phyloP scores from a whole-genome alignment of 768 basidiomycete genomes.

The Crucibulum laeve region DNA sequence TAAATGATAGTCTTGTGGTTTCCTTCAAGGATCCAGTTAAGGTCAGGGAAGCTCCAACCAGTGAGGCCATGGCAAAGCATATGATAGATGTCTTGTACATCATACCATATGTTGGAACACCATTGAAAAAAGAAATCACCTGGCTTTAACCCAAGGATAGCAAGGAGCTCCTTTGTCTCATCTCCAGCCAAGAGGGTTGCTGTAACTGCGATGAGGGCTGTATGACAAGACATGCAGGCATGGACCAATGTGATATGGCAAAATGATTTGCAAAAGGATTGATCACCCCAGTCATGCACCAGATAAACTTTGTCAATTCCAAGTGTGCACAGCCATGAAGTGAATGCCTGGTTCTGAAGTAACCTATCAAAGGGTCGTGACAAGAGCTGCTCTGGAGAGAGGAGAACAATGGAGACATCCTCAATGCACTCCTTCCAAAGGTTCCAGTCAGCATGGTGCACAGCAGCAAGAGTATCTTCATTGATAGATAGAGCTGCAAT shows the following conservation, averaged over 20 bases:
- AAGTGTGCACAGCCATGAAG: not conserved
- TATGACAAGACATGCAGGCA: not conserved
- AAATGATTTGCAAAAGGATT: not conserved
- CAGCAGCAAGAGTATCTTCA: slow-evolving; percentile 5
- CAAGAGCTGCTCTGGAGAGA: slow-evolving; percentile 6
- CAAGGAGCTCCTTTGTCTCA: not conserved
- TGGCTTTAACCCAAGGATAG: not conserved
- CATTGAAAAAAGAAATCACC: not conserved
- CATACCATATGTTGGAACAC: not conserved
- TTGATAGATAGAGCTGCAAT: slow-evolving; percentile 6
- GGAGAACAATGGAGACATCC: slow-evolving; percentile 4
- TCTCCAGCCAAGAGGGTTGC: not conserved
- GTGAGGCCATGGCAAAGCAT: not conserved
- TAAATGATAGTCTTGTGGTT: not conserved
- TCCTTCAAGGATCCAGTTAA: not conserved
- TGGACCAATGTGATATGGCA: not conserved
- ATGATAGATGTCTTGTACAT: not conserved
- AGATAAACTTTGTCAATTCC: not conserved
- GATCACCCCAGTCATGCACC: not conserved
- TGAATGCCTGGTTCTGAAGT: not conserved
- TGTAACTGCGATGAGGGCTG: not conserved
- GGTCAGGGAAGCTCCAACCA: not conserved
- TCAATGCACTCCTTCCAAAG: slow-evolving; percentile 8
- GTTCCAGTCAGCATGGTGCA: not conserved
- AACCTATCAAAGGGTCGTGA: slow-evolving; percentile 4